phyloP scores from a whole-genome alignment of 768 basidiomycete species.

The Pulveroboletus ravenelii region DNA sequence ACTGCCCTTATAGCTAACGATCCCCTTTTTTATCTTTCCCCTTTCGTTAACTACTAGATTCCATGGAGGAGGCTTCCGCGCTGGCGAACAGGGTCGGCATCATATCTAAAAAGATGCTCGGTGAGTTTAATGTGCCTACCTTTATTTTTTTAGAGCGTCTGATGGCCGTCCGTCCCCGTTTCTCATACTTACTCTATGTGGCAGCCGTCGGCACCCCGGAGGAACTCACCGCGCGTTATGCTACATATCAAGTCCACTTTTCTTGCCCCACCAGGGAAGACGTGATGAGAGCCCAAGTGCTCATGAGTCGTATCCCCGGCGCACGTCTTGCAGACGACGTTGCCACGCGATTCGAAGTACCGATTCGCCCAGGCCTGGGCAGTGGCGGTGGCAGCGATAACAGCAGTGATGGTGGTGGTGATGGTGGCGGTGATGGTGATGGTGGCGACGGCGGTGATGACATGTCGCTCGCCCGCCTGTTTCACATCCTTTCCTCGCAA shows the following conservation, averaged over 20 bases:
- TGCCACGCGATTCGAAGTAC: conserved; percentile 71
- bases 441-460: neutral
- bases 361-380: conserved; percentile 32
- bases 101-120: conserved; percentile 64
- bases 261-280: conserved; percentile 62
- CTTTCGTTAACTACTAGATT: conserved; percentile 40
- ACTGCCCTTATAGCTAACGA: neutral
- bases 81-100: conserved; percentile 75
- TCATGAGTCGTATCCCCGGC: conserved; percentile 61
- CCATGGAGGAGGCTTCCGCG: conserved; percentile 82
- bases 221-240: conserved; percentile 60
- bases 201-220: conserved; percentile 65
- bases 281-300: conserved; percentile 46
- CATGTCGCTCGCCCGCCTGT: conserved; percentile 55
- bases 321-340: conserved; percentile 68
- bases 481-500: conserved; percentile 48
- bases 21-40: neutral
- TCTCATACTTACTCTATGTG: neutral
- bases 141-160: too few species aligned
- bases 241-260: conserved; percentile 75
- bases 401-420: neutral
- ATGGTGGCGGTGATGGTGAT: neutral
- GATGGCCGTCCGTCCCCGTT: too few species aligned
- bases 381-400: too few species aligned
- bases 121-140: conserved; percentile 16